These are phyloP conservation scores for Pseudocercospora fuligena DNA, from an alignment of 2,329 filamentous ascomycete genomes.

Conservation along the genomic window DNA sequence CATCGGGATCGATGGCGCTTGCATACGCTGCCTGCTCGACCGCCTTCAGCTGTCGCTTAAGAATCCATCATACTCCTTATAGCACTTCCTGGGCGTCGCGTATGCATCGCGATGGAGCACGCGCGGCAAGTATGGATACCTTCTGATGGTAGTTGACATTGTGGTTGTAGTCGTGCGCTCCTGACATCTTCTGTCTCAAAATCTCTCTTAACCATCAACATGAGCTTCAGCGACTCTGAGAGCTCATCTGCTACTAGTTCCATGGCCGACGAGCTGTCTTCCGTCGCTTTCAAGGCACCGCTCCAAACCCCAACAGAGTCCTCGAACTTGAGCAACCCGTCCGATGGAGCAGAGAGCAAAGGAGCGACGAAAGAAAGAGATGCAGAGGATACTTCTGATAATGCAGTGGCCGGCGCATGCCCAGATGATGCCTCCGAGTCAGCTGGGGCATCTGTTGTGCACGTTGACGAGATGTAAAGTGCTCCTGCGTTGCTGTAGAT, in stretches of 20 bases:
- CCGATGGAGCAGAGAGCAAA: neutral
- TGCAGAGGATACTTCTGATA: neutral
- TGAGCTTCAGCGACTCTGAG: neutral
- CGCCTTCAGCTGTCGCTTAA: neutral
- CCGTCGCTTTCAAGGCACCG: neutral
- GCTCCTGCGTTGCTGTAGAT: neutral
- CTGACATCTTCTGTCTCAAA: neutral
- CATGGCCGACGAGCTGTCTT: neutral
- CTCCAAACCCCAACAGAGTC: neutral
- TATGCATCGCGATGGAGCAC: neutral
- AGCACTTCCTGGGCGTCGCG: neutral
- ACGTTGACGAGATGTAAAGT: neutral
- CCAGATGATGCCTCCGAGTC: neutral
- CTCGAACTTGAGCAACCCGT: neutral
- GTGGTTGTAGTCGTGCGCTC: neutral
- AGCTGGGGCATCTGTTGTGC: neutral
- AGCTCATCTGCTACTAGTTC: neutral
- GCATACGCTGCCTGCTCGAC: too few species aligned
- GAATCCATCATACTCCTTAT: neutral
- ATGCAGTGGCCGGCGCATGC: neutral
- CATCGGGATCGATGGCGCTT: too few species aligned
- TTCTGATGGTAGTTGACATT: neutral
- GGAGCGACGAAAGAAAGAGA: neutral
- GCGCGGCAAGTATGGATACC: neutral
- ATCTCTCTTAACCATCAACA: neutral